Base-by-base conservation (phyloP, 2,329 filamentous ascomycete genomes). In the Aspergillus carbonarius region DNA sequence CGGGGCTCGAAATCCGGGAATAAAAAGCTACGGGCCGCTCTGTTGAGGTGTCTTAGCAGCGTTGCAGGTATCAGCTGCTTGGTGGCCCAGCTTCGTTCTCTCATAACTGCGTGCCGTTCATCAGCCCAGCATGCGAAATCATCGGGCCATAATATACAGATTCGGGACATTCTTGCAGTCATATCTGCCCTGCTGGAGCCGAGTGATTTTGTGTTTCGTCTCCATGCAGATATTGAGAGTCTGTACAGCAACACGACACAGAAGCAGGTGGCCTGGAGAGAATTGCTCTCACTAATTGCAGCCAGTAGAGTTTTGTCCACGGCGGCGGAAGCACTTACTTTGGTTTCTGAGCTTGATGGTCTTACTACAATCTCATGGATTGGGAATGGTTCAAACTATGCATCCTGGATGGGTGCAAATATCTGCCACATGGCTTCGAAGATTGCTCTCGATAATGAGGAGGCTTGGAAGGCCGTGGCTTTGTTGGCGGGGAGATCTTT, bases 21-120 rank as follows among this genome's bases (percentile, higher is more conserved):
- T 66, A 58, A 51, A 65, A 72, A 64, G 67, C 66, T 23, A 72
- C 76, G 40, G 46, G 73, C 83, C 2, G 76, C 69, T 6, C 59
- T 98, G 15, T 66, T 90, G 1, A 73, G 76, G 59, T 91, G 87
- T 68, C 77, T 99, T 5, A 82, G 82, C 57, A 96, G 87, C 69
- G 80, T 95, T 15, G 82, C 88, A 2, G 93, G 92, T 0, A 74
- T 96, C 32, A 93, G 92, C 61, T 89, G 90, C n/a, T 71, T 93
- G 27, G 72, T 92, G 9, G 82, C 87, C n/a, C 85, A 88, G 54
- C 76, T 96, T 30, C 86, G 85, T 59, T 80, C 83, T 18, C 77
- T 91, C 17, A 81, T 88, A 50, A 60, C 69, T 55, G 59, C 63
- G 10, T 60, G 62, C 35, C 64, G 64, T 17, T 64, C 65, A 40